These are phyloP conservation scores for Syncephalis plumigaleata DNA, from an alignment of 371 early-diverging fungal genomes.

Conservation along the genomic window DNA sequence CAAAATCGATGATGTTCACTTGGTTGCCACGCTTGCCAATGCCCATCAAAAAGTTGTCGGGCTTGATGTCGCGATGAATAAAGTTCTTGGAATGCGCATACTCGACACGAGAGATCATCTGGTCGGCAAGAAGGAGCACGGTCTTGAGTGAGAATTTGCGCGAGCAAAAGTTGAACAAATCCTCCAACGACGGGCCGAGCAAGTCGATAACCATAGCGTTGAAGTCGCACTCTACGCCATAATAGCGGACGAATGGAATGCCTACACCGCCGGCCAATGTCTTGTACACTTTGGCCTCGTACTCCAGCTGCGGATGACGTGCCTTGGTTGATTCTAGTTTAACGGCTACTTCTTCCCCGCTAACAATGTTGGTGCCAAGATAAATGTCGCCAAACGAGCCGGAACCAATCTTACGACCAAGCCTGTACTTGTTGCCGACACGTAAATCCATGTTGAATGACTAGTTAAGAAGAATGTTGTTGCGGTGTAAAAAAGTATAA, in stretches of 20 bases:
- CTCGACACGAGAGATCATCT: conserved; percentile 92
- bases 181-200: conserved; percentile 96
- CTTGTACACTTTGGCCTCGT: conserved; percentile 92
- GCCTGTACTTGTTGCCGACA: conserved; percentile 78
- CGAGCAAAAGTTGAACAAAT: conserved; percentile 96
- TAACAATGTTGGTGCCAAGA: conserved; percentile 85
- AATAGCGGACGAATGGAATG: conserved; percentile 90
- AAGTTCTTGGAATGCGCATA: conserved; percentile 87
- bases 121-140: conserved; percentile 93
- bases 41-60: conserved; percentile 99
- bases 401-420: conserved; percentile 95
- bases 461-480: neutral
- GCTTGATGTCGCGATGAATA: conserved; percentile 78
- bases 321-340: conserved; percentile 88
- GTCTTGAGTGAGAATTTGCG: conserved; percentile 97
- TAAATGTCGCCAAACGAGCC: conserved; percentile 99
- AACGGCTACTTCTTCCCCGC: conserved; percentile 91
- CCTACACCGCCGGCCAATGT: conserved; percentile 89
- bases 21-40: conserved; percentile 85
- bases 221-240: conserved; percentile 84
- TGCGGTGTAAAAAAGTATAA: neutral
- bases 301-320: conserved; percentile 92
- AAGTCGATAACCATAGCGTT: conserved; percentile 98
- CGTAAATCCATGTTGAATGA: conserved; percentile 15
- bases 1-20: conserved; percentile 98